phyloP scores from a whole-genome alignment of 2,329 filamentous ascomycete genomes.

The Aureobasidium pullulans region DNA sequence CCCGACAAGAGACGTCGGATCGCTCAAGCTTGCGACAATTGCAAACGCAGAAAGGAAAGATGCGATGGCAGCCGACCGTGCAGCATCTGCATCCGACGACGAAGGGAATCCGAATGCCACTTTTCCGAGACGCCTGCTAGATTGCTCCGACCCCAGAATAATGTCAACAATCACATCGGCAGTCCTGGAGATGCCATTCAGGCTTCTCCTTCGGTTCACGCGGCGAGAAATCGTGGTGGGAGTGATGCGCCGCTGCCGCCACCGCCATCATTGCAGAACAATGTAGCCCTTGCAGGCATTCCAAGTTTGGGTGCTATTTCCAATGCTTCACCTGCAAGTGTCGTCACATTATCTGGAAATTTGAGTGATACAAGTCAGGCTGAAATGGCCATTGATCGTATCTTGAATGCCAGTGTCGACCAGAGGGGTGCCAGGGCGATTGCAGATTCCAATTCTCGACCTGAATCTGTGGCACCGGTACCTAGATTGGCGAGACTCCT shows the following conservation, averaged over 20 bases:
- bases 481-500: conserved; percentile 40
- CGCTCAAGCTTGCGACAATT: conserved; percentile 37
- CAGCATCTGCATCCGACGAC: conserved; percentile 39
- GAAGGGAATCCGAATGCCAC: conserved; percentile 33
- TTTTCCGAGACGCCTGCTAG: conserved; percentile 24
- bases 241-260: not conserved
- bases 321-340: not conserved
- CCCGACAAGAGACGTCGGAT: conserved; percentile 18
- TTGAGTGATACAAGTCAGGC: conserved; percentile 20
- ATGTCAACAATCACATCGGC: not conserved
- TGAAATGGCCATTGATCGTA: conserved; percentile 8
- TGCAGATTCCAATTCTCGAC: conserved; percentile 1
- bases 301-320: not conserved
- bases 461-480: conserved; percentile 31
- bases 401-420: conserved; percentile 27
- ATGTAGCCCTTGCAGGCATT: not conserved
- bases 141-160: not conserved
- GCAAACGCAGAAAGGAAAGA: conserved; percentile 44
- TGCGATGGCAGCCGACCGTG: conserved; percentile 46
- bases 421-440: conserved; percentile 17
- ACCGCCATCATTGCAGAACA: not conserved
- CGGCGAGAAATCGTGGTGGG: not conserved
- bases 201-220: not conserved
- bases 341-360: conserved; percentile 19
- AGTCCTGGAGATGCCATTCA: not conserved